Evolutionary conservation across 2,329 filamentous ascomycete species (phyloP).

Genomic region (Xylariomycetidae sp.): DNA sequence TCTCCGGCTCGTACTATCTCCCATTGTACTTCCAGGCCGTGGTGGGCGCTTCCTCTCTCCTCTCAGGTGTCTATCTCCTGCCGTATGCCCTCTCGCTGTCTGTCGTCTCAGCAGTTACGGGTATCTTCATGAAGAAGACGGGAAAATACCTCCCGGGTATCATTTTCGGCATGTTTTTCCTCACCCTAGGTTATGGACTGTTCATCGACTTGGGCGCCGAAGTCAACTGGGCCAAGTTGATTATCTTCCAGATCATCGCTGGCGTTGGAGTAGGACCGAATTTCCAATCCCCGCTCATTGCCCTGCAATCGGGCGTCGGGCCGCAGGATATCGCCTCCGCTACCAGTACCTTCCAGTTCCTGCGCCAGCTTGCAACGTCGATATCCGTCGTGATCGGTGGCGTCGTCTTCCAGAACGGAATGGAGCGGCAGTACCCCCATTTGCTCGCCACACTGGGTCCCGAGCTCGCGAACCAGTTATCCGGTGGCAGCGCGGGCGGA

Average conservation of each 20-base stretch:
- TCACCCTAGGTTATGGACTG: slow-evolving; percentile 59
- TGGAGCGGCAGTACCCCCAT: slow-evolving; percentile 48
- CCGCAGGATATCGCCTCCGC: slow-evolving; percentile 61
- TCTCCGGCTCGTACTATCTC: slow-evolving; percentile 71
- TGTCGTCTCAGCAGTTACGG: slow-evolving; percentile 51
- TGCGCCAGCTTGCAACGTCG: slow-evolving; percentile 62
- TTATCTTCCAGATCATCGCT: slow-evolving; percentile 56
- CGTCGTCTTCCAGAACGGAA: slow-evolving; percentile 73
- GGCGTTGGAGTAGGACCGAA: slow-evolving; percentile 62
- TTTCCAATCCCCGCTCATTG: slow-evolving; percentile 64
- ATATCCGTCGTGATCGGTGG: slow-evolving; percentile 67
- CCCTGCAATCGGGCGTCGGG: slow-evolving; percentile 57
- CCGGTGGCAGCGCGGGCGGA: slow-evolving; percentile 44
- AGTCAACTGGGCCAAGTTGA: slow-evolving; percentile 48
- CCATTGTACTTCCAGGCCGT: slow-evolving; percentile 75
- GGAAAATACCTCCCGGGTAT: slow-evolving; percentile 61
- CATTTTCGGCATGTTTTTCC: slow-evolving; percentile 49
- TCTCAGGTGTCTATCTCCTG: slow-evolving; percentile 65
- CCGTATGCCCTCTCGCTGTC: slow-evolving; percentile 65
- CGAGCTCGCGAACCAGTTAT: slow-evolving; percentile 37
- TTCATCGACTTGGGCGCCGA: slow-evolving; percentile 55
- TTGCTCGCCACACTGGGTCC: slow-evolving; percentile 46
- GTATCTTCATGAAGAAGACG: slow-evolving; percentile 55
- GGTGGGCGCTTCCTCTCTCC: slow-evolving; percentile 54
- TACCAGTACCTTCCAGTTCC: slow-evolving; percentile 61